Percentiles rank a stretch among this genome's conserved stretches.
These are phyloP conservation scores for Trichomonascus vanleenenianus DNA, from an alignment of 805 yeast genomes.

Conservation along the genomic window DNA sequence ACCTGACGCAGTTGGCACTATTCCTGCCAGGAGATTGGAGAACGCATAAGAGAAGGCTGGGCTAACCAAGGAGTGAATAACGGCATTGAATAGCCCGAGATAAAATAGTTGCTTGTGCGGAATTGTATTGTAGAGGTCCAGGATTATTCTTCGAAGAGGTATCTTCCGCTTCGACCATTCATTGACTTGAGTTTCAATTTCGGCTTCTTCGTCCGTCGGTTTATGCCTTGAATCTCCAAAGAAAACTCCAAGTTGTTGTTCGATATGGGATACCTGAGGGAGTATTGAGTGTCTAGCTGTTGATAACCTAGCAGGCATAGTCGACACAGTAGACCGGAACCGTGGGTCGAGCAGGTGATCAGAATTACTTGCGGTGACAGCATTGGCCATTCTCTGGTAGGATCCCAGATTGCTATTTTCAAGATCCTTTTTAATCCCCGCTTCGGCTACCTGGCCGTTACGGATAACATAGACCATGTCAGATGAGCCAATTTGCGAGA, in stretches of 20 bases:
- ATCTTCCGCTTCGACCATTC: no score
- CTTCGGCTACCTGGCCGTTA: conserved; percentile 42
- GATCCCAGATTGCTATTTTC: background rate
- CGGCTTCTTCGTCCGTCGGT: no score
- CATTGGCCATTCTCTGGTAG: background rate
- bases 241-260: no score
- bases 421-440: conserved; percentile 10
- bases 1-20: conserved; percentile 38
- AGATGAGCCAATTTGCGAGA: conserved; percentile 43
- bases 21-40: conserved; percentile 58
- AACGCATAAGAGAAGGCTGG: conserved; percentile 78
- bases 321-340: no score
- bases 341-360: no score
- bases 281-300: no score
- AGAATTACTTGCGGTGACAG: background rate
- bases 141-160: no score
- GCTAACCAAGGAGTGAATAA: conserved; percentile 53
- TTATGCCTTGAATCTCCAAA: no score
- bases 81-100: conserved; percentile 47
- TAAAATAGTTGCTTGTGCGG: background rate
- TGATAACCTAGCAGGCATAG: no score
- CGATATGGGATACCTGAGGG: no score
- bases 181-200: no score
- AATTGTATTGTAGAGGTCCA: background rate
- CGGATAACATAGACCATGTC: conserved; percentile 57